Percentiles rank a stretch among this genome's conserved stretches.
Conservation (phyloP, 768 basidiomycete genomes). For the Pholiota microspora region DNA sequence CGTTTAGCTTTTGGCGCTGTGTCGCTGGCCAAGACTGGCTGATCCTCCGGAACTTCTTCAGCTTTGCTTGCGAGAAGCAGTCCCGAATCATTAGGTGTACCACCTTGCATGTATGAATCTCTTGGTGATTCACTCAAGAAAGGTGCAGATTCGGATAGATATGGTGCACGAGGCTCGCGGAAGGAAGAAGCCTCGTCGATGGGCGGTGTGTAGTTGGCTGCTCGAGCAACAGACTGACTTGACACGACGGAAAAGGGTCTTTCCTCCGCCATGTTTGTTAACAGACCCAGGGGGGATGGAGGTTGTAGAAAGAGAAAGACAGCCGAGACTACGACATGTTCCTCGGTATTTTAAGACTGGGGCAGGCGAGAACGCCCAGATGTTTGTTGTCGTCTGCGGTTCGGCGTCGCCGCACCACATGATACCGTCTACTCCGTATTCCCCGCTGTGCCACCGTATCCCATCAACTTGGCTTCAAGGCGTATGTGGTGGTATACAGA, state of each 20-base stretch:
- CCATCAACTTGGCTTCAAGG: background rate
- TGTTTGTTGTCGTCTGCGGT: background rate
- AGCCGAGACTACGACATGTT: background rate
- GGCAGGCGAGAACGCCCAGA: background rate
- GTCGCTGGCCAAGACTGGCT: background rate
- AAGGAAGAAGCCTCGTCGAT: conserved; percentile 11
- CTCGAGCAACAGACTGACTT: conserved; percentile 12
- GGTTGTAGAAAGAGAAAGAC: background rate
- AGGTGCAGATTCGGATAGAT: conserved; percentile 10
- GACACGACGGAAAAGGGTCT: conserved; percentile 5
- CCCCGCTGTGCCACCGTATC: background rate
- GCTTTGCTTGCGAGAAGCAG: conserved; percentile 13
- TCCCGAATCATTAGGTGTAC: conserved; percentile 18
- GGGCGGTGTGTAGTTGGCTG: conserved; percentile 21
- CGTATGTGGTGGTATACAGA: background rate
- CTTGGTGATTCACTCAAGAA: conserved; percentile 18
- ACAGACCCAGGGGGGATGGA: background rate
- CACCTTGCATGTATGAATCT: conserved; percentile 14
- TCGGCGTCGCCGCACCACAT: background rate
- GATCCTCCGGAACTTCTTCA: conserved; percentile 12
- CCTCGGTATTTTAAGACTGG: background rate
- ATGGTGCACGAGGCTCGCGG: conserved; percentile 17
- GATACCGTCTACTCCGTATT: background rate
- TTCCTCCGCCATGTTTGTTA: conserved; percentile 15
- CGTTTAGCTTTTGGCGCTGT: conserved; percentile 12